Conservation (phyloP, 768 basidiomycete genomes). For the Lactifluus pinguis region DNA sequence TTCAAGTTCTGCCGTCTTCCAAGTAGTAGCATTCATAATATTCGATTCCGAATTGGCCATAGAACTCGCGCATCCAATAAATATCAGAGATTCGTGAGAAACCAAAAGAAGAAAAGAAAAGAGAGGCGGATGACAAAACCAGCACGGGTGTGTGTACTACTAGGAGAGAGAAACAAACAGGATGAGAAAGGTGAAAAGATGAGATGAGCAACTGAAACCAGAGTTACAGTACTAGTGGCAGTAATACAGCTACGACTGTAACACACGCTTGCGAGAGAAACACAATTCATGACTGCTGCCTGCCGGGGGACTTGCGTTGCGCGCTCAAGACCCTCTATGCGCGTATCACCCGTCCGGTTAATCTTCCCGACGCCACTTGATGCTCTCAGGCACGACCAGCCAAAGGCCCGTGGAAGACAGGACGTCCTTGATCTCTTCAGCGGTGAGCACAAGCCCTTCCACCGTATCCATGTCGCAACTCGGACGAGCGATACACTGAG, state of each 20-base stretch:
- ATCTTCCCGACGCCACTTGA: conserved; percentile 78
- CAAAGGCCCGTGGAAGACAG: conserved; percentile 83
- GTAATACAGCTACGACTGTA: neutral
- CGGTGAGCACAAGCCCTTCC: too few species aligned
- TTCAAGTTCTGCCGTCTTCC: too few species aligned
- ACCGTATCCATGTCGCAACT: conserved; percentile 9
- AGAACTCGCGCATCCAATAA: neutral
- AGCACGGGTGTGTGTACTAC: neutral
- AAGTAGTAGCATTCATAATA: neutral
- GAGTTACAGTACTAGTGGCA: neutral
- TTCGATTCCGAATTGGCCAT: neutral
- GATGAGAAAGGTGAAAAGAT: neutral
- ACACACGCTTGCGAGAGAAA: neutral
- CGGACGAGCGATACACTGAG: conserved; percentile 27
- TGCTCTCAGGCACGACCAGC: conserved; percentile 86
- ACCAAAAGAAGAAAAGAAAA: neutral
- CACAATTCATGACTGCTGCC: too few species aligned
- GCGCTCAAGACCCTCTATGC: conserved; percentile 28
- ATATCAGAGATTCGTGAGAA: neutral
- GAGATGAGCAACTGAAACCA: neutral
- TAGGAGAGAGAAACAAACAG: neutral
- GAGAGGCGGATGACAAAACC: neutral
- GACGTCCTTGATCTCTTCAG: too few species aligned
- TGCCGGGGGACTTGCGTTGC: too few species aligned
- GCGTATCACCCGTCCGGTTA: conserved; percentile 64